phyloP scores from a whole-genome alignment of 1,139 yeast genomes.

The Candida albicans region DNA sequence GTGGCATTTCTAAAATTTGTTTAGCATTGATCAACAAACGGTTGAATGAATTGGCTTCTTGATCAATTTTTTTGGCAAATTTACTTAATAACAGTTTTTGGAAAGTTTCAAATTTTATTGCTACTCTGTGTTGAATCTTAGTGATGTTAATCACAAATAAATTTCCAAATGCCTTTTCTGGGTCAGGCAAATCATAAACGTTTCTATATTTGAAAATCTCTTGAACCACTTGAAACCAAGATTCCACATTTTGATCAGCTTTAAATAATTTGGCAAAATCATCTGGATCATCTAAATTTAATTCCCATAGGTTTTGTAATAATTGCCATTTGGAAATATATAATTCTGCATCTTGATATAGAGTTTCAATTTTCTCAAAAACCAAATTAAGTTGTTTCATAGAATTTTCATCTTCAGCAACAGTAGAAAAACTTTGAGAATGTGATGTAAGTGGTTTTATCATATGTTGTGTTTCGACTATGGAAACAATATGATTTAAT shows the following conservation, averaged over 20 bases:
- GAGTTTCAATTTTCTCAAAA: constrained; percentile 20
- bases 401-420: not conserved
- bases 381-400: constrained; percentile 6
- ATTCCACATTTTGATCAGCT: constrained; percentile 20
- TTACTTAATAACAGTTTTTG: constrained; percentile 46
- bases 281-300: constrained; percentile 22
- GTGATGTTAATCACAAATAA: constrained; percentile 44
- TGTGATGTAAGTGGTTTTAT: constrained; percentile 6
- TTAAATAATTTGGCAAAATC: constrained; percentile 24
- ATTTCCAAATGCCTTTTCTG: constrained; percentile 35
- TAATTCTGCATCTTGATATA: constrained; percentile 24
- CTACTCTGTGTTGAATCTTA: constrained; percentile 55
- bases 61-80: constrained; percentile 41
- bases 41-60: constrained; percentile 16
- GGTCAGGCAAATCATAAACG: constrained; percentile 53
- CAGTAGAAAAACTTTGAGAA: constrained; percentile 1
- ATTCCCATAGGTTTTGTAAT: constrained; percentile 62
- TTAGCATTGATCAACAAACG: constrained; percentile 18
- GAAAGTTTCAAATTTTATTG: constrained; percentile 58
- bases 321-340: constrained; percentile 54
- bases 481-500: constrained; percentile 15
- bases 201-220: constrained; percentile 47
- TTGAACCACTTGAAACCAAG: constrained; percentile 33
- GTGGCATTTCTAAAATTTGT: constrained; percentile 18
- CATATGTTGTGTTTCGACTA: constrained; percentile 16